Evolutionary conservation across 306 rosid genomes (phyloP), one percentile per base, ranked within the genome.

Genomic region (Lathyrus oleraceus): DNA sequence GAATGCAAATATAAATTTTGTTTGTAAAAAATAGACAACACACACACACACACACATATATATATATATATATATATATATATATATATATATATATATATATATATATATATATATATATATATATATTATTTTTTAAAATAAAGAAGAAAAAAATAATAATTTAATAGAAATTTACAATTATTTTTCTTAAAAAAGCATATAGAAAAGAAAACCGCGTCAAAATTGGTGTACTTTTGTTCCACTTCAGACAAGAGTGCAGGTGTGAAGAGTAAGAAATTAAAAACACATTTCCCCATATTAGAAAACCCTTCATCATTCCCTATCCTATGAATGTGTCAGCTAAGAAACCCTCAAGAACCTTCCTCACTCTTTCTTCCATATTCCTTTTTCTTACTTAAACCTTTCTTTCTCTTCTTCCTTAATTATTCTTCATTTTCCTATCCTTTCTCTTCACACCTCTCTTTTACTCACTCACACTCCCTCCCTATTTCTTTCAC

Each of bases 351-450:
- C 61, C 21, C 45, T 28, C 17, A 70, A 27, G 81, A 77, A 77
- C 73, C 77, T 77, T 71, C 77, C 77, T 56, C 62, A 44, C 52
- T 23, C 73, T 40, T 44, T 51, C 49, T 68, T 36, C 27, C 7
- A 0, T 2, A 10, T 28, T 30, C 15, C 48, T 21, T 68, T 40
- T 8, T 7, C 20, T 39, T 39, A 62, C 51, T 62, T 4, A 67
- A 36, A 12, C 35, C 35, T 38, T 4, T 16, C 13, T 53, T 19
- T 57, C 0, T 38, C 2, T 28, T 27, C 2, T 20, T 19, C n/a
- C 7, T 28, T 30, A 9, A 20, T 17, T 52, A 40, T 27, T 52
- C 19, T 4, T 40, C 15, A 1, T 27, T 49, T 52, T 23, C 4
- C 25, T 12, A 11, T 6, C 16, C 48, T 17, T 16, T 6, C 13